Base-by-base conservation (phyloP, 2,329 filamentous ascomycete species). In the Ascosphaera pollenicola region DNA sequence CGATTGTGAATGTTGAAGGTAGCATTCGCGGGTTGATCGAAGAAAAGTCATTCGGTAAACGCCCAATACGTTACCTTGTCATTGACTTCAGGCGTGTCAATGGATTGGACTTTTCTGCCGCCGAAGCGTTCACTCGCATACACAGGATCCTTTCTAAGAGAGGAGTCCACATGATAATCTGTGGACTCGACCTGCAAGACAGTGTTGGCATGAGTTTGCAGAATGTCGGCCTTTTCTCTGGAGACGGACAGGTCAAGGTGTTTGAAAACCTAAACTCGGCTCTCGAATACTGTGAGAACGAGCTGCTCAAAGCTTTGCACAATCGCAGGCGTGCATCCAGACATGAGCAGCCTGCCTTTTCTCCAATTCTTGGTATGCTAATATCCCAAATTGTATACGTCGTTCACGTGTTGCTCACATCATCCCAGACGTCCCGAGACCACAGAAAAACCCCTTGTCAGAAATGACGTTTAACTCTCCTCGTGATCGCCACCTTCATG, bases 41-140 rank as follows among this genome's bases (percentile, higher is more conserved):
- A 19, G 83, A 92, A 21, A 75, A 87, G 44, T 70, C 75, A 2
- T 95, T 94, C 52, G 63, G 65, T 18, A 64, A 72, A 46, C 70
- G 75, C 39, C 84, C 87, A 0, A 89, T 95, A 52, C 78, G 82
- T 46, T 98, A 84, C 54, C 65, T 98, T 34, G 73, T 98, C 15
- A 65, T 98, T 31, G 89, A 98, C 53, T 69, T 98, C 48, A 75
- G 73, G 45, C 78, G 89, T 45, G 89, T 98, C 34, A 85, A 78
- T 11, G 89, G 87, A 6, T 71, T 95, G 17, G 89, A 98, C 57
- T 98, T 93, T 54, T 95, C 87, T 0, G 87, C 89, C 1, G 87
- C 84, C 1, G 89, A 98, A 55, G 89, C 82, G 0, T 95, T 98
- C 54, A 84, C 81, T 43, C 78, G 85, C 11, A 84, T 98, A 56